Evolutionary conservation across 257 asterid species (phyloP).

Genomic region (Leptodermis oblonga): DNA sequence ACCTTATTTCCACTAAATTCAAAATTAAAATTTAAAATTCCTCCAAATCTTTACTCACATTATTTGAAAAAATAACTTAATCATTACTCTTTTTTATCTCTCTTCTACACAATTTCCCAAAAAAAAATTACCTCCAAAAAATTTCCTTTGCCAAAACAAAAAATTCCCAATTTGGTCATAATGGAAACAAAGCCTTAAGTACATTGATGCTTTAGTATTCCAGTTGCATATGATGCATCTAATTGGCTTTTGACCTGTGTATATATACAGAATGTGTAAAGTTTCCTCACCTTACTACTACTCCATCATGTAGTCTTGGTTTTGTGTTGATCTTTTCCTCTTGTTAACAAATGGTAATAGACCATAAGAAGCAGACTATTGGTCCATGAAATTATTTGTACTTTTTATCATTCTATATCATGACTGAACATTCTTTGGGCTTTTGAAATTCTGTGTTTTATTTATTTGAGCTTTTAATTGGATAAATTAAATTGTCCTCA

Average conservation of each 20-base stretch:
- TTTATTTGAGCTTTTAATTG: neutral
- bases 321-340: neutral
- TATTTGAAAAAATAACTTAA: too few species aligned
- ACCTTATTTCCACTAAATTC: too few species aligned
- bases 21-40: too few species aligned
- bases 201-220: neutral
- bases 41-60: too few species aligned
- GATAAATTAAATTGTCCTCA: neutral
- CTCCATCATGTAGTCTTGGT: neutral
- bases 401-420: neutral
- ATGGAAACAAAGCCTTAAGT: neutral
- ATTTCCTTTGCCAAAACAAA: too few species aligned
- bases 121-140: too few species aligned
- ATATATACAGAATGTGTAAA: neutral
- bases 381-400: neutral
- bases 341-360: neutral
- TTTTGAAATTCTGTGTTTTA: conserved; percentile 1
- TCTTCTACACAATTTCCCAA: too few species aligned
- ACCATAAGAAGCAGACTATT: neutral
- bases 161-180: too few species aligned
- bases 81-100: too few species aligned
- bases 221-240: neutral
- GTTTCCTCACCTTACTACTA: neutral
- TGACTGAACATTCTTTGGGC: neutral
- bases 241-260: neutral